Evolutionary conservation across 768 basidiomycete species (phyloP).

Genomic region (Austroboletus eburneus): DNA sequence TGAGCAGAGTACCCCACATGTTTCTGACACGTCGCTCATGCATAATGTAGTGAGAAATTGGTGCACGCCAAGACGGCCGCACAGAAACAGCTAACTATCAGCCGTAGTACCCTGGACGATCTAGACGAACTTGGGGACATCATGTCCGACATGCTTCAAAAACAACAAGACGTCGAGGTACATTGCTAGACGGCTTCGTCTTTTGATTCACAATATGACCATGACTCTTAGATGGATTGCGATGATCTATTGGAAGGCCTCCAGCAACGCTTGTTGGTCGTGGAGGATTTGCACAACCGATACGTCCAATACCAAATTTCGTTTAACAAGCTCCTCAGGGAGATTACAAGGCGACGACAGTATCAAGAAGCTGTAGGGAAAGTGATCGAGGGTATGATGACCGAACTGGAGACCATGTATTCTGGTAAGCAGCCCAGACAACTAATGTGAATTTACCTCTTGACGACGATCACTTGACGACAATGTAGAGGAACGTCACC

Average conservation of each 20-base stretch:
- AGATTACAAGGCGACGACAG: constrained; percentile 63
- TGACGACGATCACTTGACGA: neutral
- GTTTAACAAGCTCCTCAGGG: constrained; percentile 68
- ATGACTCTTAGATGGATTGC: constrained; percentile 41
- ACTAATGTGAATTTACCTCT: too few species aligned
- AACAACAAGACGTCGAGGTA: constrained; percentile 69
- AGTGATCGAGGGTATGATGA: constrained; percentile 61
- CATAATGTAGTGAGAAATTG: constrained; percentile 47
- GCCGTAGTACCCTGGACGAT: constrained; percentile 51
- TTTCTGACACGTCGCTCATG: neutral
- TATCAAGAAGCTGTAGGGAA: constrained; percentile 65
- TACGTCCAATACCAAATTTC: constrained; percentile 69
- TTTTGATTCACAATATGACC: neutral
- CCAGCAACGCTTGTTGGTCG: constrained; percentile 55
- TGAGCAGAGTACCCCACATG: constrained; percentile 32
- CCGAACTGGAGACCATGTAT: constrained; percentile 58
- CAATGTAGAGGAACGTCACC: constrained; percentile 63
- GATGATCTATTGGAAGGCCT: constrained; percentile 52
- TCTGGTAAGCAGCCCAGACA: constrained; percentile 46
- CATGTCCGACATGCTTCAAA: constrained; percentile 72
- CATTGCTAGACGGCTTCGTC: constrained; percentile 10
- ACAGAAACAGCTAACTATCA: constrained; percentile 47
- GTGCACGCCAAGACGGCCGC: constrained; percentile 38
- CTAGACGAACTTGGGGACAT: constrained; percentile 77
- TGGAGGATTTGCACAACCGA: constrained; percentile 61